Evolutionary conservation across 495 filamentous ascomycete species (phyloP), one percentile per base, ranked within the genome.

Genomic region (Hyaloscypha bicolor): DNA sequence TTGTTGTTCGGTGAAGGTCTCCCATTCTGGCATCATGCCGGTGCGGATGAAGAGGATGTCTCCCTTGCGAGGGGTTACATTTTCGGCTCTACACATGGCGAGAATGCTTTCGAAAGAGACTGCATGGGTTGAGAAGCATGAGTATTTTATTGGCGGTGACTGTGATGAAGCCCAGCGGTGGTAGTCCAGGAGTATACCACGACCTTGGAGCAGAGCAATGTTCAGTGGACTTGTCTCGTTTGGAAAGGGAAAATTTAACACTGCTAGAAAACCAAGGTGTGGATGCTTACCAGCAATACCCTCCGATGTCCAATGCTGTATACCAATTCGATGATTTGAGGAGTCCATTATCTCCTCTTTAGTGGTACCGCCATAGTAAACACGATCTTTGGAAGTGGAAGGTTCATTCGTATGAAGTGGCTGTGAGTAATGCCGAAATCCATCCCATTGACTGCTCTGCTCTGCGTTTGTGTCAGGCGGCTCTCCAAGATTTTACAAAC

Each of bases 391-490:
- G n/a, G 68, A 63, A 9, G 42, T 52, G 1, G 62, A 65, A 9
- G 67, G 32, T 14, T 61, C 62, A 22, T 39, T 61, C 14, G 67
- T 6, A 14, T 69, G 56, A 5, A 42, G 56, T 29, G 67, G 62
- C 30, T 69, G 67, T 11, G 67, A 69, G 61, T 69, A 73, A 53
- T 90, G 88, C 42, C 87, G 79, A 30, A 91, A 82, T 3, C 89
- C 89, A 71, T 92, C 89, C 89, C 89, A 91, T 73, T 92, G 90
- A 2, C 87, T 89, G 4, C 84, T 83, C 51, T 73, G 71, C 51
- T 74, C 72, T 74, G 55, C 61, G 14, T 9, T 3, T 25, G 16
- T 33, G 5, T 63, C 8, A 53, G 30, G 2, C 19, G 11, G 6
- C 9, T 37, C 35, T 1, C 11, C 32, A 39, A 63, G 42, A 6